Percentiles rank a stretch among this genome's conserved stretches.
Conservation (phyloP, 495 filamentous ascomycete species). For the Penicillium daleae region DNA sequence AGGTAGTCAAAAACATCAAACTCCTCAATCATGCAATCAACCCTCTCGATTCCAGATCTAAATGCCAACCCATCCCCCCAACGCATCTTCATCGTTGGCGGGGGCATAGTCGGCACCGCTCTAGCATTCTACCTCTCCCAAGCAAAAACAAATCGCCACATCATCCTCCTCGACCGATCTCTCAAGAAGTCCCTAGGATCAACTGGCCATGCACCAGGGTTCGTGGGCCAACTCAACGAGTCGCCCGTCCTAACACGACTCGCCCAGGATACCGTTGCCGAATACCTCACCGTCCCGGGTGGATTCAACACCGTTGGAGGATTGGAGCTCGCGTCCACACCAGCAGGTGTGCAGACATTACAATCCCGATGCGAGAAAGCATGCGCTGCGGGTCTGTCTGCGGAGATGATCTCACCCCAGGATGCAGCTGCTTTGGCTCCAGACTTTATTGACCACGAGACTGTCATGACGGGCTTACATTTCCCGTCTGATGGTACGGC, state of each 20-base stretch:
- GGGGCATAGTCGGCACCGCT: slow-evolving; percentile 49
- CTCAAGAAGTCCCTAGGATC: slow-evolving; percentile 29
- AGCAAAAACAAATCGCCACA: slow-evolving; percentile 14
- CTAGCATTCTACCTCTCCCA: slow-evolving; percentile 39
- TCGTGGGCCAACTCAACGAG: slow-evolving; percentile 44
- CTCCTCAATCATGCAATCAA: slow-evolving; percentile 11
- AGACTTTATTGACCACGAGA: slow-evolving; percentile 32
- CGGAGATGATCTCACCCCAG: slow-evolving; percentile 32
- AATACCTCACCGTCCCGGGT: slow-evolving; percentile 33
- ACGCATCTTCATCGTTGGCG: slow-evolving; percentile 46
- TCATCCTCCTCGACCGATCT: slow-evolving; percentile 34
- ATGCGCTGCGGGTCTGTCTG: slow-evolving; percentile 25
- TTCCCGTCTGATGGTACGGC: slow-evolving; percentile 39
- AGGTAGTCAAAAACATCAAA: background rate
- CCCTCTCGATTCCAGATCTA: slow-evolving; percentile 20
- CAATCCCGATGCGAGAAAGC: slow-evolving; percentile 28
- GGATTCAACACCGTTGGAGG: slow-evolving; percentile 38
- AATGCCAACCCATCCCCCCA: slow-evolving; percentile 15
- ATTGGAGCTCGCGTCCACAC: slow-evolving; percentile 34
- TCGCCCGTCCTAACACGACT: slow-evolving; percentile 36
- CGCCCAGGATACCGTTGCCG: slow-evolving; percentile 36
- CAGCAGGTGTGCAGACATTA: slow-evolving; percentile 27
- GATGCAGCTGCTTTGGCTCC: slow-evolving; percentile 32
- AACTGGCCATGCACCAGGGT: slow-evolving; percentile 39
- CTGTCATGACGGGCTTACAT: slow-evolving; percentile 21